Evolutionary conservation across 2,329 filamentous ascomycete genomes (phyloP), one percentile per base, ranked within the genome.

Genomic region (Aspergillus viridinutans): DNA sequence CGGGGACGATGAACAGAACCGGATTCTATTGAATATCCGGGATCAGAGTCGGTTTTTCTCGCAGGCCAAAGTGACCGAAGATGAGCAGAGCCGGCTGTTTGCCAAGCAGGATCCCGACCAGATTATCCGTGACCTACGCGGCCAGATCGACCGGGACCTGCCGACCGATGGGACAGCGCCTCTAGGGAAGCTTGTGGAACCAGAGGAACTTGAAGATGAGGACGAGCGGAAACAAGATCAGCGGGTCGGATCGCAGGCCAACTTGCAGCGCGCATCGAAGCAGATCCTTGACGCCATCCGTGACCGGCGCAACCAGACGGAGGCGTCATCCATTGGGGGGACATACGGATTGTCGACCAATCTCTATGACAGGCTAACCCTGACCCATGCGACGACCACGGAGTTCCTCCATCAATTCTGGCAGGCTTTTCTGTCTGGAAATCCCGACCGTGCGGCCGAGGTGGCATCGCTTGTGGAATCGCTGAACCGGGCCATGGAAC

Each of bases 321-420:
- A 69, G 45, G 74, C 78, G 45, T 64, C 65, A 4, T 63, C 72
- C 3, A 66, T 66, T 2, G 69, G 75, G 7, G 67, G 69, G 32
- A 76, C 76, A 1, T 77, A 74, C 32, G 81, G 80, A 3, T 72
- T 84, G 17, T 78, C 81, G 1, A 62, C 74, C 8, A 65, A 72
- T 2, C 76, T 85, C 1, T 86, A 85, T 62, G 85, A 89, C 62
- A 82, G 82, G 20, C 69, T 90, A n/a, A 81, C 79, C 12, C 80
- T 89, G 55, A 96, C 93, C 0, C 92, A 97, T 71, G 92, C 92
- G 53, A 99, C 94, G 0, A 95, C 91, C 0, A 88, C 90, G 40
- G 94, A 99, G 69, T 99, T 97, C 68, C 79, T 99, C n/a, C 90
- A 93, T 66, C 95, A 97, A 72, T 99, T 99, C 78, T 99, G 93